Percentiles rank a stretch among this genome's conserved stretches.
phyloP scores from a whole-genome alignment of 1,284 basidiomycete genomes.

The Marasmius sp. region DNA sequence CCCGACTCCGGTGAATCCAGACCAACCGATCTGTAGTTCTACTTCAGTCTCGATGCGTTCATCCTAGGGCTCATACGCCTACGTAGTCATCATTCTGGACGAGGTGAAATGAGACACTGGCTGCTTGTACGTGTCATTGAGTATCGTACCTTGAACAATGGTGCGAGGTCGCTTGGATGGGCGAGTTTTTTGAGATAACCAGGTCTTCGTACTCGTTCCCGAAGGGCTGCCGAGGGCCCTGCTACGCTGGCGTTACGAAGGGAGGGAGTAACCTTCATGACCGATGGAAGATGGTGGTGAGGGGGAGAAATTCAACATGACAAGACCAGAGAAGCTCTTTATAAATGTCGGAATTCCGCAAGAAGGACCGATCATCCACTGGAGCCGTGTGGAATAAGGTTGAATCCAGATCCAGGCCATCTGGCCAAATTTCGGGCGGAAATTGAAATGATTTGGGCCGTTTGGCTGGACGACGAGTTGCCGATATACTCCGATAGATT shows the following conservation, averaged over 20 bases:
- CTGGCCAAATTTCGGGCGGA: too few relatives aligned
- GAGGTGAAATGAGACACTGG: neutral
- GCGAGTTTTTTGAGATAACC: slow-evolving; percentile 38
- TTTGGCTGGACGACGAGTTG: too few relatives aligned
- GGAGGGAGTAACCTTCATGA: slow-evolving; percentile 11
- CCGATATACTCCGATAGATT: too few relatives aligned
- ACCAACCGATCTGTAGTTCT: slow-evolving; percentile 43
- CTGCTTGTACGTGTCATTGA: neutral
- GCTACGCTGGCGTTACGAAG: slow-evolving; percentile 7
- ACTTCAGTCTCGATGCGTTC: neutral
- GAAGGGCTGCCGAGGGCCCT: slow-evolving; percentile 32
- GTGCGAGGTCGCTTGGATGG: slow-evolving; percentile 37
- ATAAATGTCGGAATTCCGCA: too few relatives aligned
- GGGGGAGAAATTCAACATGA: neutral
- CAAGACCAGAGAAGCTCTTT: neutral
- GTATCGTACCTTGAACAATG: slow-evolving; percentile 41
- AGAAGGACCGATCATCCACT: too few relatives aligned
- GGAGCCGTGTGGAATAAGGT: too few relatives aligned
- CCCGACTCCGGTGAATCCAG: slow-evolving; percentile 50
- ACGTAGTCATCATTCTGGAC: slow-evolving; percentile 45
- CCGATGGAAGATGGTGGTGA: slow-evolving; percentile 1
- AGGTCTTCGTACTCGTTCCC: slow-evolving; percentile 41
- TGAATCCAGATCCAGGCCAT: too few relatives aligned
- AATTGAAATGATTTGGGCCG: too few relatives aligned
- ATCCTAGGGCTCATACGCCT: slow-evolving; percentile 10